A percentile compares a stretch with the other conserved stretches of the same genome.
Conservation (phyloP, 2,329 filamentous ascomycete genomes). For the Ophiosphaerella herpotricha region DNA sequence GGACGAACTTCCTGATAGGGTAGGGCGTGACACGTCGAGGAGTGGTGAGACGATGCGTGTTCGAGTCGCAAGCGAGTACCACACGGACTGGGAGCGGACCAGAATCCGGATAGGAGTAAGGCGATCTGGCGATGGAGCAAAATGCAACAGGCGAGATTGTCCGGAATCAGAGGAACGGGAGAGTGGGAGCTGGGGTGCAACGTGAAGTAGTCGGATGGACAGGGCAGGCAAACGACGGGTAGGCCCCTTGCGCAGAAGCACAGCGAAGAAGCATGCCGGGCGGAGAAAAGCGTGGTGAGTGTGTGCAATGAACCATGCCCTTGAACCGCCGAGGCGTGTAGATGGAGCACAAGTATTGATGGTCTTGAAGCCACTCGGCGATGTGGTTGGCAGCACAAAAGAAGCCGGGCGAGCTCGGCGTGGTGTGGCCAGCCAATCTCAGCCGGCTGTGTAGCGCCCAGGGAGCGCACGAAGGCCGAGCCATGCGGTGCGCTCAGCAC, state of each 20-base stretch:
- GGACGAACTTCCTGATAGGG: slow-evolving; percentile 16
- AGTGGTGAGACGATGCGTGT: slow-evolving; percentile 42
- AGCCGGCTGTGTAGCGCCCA: slow-evolving; percentile 34
- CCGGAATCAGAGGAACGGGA: slow-evolving; percentile 16
- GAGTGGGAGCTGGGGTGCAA: slow-evolving; percentile 8
- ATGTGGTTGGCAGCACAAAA: slow-evolving; percentile 41
- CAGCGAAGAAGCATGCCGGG: slow-evolving; percentile 25
- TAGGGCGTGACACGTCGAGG: slow-evolving; percentile 34
- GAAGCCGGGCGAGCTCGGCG: slow-evolving; percentile 22
- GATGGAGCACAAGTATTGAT: slow-evolving; percentile 21
- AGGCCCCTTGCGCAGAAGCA: slow-evolving; percentile 28
- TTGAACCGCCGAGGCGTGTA: slow-evolving; percentile 38
- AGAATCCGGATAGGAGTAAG: slow-evolving; percentile 3
- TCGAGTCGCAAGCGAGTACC: slow-evolving; percentile 22
- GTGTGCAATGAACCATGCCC: slow-evolving; percentile 24
- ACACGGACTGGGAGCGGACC: slow-evolving; percentile 1
- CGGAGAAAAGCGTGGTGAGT: slow-evolving; percentile 16
- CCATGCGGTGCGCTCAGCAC: slow-evolving; percentile 24
- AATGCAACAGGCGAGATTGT: slow-evolving; percentile 1
- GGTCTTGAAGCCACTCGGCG: slow-evolving; percentile 27
- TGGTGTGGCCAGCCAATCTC: slow-evolving; percentile 29
- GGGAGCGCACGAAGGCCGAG: slow-evolving; percentile 21
- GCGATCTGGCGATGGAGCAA: not conserved
- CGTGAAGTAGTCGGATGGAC: slow-evolving; percentile 16
- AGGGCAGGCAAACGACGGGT: slow-evolving; percentile 11